Evolutionary conservation across 2,329 filamentous ascomycete genomes (phyloP).

Genomic region (Paecilomyces dactylethromorphus): DNA sequence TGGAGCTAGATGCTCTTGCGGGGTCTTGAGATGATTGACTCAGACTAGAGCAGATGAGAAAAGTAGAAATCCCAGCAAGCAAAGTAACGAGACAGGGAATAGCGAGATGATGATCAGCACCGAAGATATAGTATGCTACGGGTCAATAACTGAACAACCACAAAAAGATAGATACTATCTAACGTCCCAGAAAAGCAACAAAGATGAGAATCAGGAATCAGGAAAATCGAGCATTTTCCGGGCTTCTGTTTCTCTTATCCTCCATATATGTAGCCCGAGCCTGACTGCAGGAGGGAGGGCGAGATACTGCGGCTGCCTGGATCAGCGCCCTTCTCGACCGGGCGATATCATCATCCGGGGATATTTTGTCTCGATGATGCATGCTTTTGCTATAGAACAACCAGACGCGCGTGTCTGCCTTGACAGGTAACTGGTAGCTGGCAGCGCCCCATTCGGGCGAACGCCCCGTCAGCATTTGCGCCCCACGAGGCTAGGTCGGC

Average conservation of each 20-base stretch:
- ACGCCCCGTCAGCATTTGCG: neutral
- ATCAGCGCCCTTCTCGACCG: neutral
- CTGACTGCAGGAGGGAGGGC: neutral
- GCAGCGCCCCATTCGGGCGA: neutral
- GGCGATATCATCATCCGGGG: neutral
- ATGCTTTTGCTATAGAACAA: neutral
- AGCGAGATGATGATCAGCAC: neutral
- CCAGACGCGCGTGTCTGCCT: neutral
- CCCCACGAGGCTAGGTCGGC: neutral
- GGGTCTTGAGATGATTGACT: neutral
- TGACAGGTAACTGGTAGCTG: neutral
- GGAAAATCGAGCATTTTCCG: neutral
- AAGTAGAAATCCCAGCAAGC: neutral
- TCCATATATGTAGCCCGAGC: neutral
- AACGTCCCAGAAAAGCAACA: neutral
- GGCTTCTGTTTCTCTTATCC: neutral
- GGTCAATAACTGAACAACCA: neutral
- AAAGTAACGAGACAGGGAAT: neutral
- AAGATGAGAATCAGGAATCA: conserved; percentile 1
- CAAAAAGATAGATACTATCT: too few species aligned
- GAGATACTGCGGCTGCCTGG: neutral
- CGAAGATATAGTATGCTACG: neutral
- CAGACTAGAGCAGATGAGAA: neutral
- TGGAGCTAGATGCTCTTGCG: neutral
- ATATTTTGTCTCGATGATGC: neutral